These are phyloP conservation scores for Talaromyces trachyspermus DNA, from an alignment of 495 filamentous ascomycete species.

Conservation along the genomic window DNA sequence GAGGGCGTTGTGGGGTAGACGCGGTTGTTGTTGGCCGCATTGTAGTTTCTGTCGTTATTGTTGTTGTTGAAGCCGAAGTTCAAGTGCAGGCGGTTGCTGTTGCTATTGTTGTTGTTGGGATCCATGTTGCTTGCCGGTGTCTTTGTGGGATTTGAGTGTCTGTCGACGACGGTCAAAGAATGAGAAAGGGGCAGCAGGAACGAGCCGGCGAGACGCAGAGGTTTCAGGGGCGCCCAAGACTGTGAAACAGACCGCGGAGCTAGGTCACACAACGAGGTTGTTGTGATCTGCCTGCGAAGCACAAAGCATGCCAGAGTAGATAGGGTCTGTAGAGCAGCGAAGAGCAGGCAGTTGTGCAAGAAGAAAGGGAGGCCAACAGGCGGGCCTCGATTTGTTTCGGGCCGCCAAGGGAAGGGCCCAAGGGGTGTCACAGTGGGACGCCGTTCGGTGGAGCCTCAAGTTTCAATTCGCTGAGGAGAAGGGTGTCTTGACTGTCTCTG, in stretches of 20 bases:
- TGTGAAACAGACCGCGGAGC: slow-evolving; percentile 2
- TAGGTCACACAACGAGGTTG: slow-evolving; percentile 7
- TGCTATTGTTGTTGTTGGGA: slow-evolving; percentile 48
- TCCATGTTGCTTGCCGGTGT: slow-evolving; percentile 40
- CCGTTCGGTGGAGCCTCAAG: slow-evolving; percentile 1
- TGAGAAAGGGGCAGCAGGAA: neutral
- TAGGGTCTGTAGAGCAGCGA: neutral
- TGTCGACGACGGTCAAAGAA: neutral
- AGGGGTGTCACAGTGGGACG: slow-evolving; percentile 2
- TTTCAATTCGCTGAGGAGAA: no score
- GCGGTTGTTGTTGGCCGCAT: slow-evolving; percentile 63
- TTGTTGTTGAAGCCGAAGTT: slow-evolving; percentile 53
- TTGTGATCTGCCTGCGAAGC: neutral
- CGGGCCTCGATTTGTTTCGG: neutral
- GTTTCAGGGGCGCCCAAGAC: slow-evolving; percentile 7
- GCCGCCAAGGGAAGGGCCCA: neutral
- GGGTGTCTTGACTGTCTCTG: no score
- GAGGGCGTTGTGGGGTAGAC: slow-evolving; percentile 95
- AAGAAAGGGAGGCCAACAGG: neutral
- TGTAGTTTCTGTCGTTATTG: slow-evolving; percentile 52
- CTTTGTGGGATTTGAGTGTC: neutral
- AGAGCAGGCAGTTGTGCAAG: no score
- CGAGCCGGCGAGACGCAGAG: slow-evolving; percentile 6
- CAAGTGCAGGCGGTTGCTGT: slow-evolving; percentile 59
- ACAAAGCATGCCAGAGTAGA: neutral